These are phyloP conservation scores for Thozetella sp. DNA, from an alignment of 495 filamentous ascomycete species.

Conservation along the genomic window DNA sequence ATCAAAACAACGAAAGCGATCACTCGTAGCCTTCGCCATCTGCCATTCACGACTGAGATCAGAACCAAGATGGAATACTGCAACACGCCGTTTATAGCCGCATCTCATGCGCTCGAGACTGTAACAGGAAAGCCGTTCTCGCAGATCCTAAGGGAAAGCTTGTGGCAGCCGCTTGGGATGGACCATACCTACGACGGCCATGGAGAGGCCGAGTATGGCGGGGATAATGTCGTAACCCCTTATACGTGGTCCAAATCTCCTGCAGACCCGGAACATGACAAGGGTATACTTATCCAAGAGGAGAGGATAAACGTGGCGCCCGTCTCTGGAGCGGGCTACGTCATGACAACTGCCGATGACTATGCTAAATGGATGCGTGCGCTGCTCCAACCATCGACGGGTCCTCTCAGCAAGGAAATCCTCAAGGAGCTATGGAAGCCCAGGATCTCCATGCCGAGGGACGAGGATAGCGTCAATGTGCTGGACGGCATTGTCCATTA, in stretches of 20 bases:
- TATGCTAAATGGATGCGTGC: neutral
- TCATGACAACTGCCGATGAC: neutral
- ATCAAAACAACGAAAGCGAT: neutral
- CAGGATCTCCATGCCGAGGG: neutral
- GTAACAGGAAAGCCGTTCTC: no score
- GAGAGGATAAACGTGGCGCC: neutral
- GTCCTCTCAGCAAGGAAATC: neutral
- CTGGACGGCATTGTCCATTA: neutral
- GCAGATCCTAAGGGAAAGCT: no score
- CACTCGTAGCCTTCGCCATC: no score
- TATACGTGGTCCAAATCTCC: neutral
- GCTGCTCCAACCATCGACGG: neutral
- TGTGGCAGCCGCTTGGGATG: no score
- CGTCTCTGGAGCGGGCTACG: neutral
- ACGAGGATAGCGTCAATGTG: neutral
- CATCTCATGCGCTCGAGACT: no score
- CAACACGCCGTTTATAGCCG: no score
- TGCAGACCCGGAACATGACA: neutral
- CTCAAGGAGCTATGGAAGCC: neutral
- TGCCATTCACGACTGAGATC: no score
- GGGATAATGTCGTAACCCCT: neutral
- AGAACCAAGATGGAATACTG: no score
- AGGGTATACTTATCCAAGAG: neutral
- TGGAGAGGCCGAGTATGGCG: neutral
- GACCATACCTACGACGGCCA: no score